Conservation (phyloP, 2,329 filamentous ascomycete genomes). For the Pseudopithomyces chartarum region DNA sequence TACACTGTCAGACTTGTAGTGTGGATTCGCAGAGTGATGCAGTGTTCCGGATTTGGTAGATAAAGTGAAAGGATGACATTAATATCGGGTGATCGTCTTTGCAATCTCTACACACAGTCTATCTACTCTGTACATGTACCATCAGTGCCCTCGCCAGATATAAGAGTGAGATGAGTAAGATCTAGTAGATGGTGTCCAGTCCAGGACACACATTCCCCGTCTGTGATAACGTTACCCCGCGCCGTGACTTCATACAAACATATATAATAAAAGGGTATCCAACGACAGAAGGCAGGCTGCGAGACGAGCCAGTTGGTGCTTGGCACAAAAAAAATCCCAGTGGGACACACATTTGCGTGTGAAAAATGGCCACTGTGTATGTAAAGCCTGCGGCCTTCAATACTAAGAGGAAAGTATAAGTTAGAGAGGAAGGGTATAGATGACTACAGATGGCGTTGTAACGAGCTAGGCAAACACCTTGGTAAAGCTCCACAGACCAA, state of each 20-base stretch:
- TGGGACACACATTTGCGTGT: too few species aligned
- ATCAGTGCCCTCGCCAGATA: too few species aligned
- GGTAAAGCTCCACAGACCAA: constrained; percentile 89
- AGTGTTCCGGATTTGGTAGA: too few species aligned
- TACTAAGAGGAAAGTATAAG: background rate
- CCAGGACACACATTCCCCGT: background rate
- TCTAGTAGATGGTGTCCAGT: background rate
- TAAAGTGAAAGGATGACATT: too few species aligned
- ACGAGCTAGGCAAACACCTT: constrained; percentile 70
- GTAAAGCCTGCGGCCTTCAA: background rate
- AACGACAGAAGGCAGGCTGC: background rate
- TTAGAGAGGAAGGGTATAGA: background rate
- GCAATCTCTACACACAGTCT: too few species aligned
- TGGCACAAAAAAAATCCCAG: background rate
- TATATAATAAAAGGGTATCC: constrained; percentile 5
- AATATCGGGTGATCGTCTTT: too few species aligned
- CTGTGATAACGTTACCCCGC: background rate
- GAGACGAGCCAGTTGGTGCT: background rate
- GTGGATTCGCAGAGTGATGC: too few species aligned
- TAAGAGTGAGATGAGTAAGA: too few species aligned
- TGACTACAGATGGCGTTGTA: background rate
- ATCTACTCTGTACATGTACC: too few species aligned
- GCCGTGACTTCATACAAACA: constrained; percentile 1
- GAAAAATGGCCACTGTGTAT: too few species aligned
- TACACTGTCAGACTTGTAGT: too few species aligned